Conservation (phyloP, 305 asterid species). For the Fraxinus greggii region DNA sequence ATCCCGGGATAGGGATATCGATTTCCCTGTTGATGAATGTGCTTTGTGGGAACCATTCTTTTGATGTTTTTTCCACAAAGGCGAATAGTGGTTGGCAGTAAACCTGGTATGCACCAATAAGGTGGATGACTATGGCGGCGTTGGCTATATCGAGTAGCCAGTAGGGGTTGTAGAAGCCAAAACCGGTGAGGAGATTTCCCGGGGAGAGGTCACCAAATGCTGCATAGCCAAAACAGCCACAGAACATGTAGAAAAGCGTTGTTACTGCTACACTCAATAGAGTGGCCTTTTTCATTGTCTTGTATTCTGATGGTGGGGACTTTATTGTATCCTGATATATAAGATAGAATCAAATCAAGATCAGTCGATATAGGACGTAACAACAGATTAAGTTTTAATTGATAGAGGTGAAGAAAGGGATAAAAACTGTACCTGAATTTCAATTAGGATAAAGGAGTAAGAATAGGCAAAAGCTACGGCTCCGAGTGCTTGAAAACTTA, state of each 20-base stretch:
- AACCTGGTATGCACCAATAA: slow-evolving; percentile 68
- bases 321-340: slow-evolving; percentile 51
- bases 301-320: slow-evolving; percentile 60
- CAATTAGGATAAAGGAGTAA: slow-evolving; percentile 60
- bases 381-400: background rate
- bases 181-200: slow-evolving; percentile 66
- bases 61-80: slow-evolving; percentile 44
- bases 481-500: slow-evolving; percentile 66
- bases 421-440: slow-evolving; percentile 50
- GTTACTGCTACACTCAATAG: slow-evolving; percentile 44
- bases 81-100: slow-evolving; percentile 69
- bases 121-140: slow-evolving; percentile 51
- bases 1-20: slow-evolving; percentile 42
- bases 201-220: slow-evolving; percentile 58
- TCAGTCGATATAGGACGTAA: background rate
- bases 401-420: background rate
- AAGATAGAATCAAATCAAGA: background rate
- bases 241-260: slow-evolving; percentile 56
- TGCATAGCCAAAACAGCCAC: slow-evolving; percentile 72
- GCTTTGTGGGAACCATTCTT: slow-evolving; percentile 33
- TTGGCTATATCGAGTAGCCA: slow-evolving; percentile 66
- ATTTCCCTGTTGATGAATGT: slow-evolving; percentile 45
- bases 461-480: slow-evolving; percentile 75
- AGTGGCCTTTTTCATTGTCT: slow-evolving; percentile 58
- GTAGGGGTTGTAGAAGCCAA: slow-evolving; percentile 68